phyloP scores from a whole-genome alignment of 306 rosid species.

The Rubus idaeus region DNA sequence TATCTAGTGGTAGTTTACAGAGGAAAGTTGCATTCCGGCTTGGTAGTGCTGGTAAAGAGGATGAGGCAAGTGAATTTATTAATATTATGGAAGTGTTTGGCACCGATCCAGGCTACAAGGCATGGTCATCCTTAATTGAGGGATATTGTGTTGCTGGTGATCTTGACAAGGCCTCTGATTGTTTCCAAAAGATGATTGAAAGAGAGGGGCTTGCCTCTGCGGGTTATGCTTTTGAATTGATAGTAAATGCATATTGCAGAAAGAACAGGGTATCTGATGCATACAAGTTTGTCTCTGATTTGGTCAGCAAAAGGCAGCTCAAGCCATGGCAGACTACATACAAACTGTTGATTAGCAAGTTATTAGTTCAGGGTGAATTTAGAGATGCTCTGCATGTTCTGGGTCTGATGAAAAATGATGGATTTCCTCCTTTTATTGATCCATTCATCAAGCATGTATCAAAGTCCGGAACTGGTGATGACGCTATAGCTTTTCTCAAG shows the following conservation, averaged over 20 bases:
- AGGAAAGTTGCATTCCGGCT: slow-evolving; percentile 52
- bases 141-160: slow-evolving; percentile 60
- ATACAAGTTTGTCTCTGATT: slow-evolving; percentile 42
- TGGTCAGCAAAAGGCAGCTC: slow-evolving; percentile 45
- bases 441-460: slow-evolving; percentile 65
- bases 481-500: slow-evolving; percentile 55
- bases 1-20: slow-evolving; percentile 36
- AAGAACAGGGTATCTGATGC: slow-evolving; percentile 56
- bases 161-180: slow-evolving; percentile 54
- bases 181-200: slow-evolving; percentile 56
- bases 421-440: slow-evolving; percentile 66
- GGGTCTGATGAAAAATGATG: slow-evolving; percentile 64
- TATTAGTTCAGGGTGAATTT: slow-evolving; percentile 57
- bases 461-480: slow-evolving; percentile 67
- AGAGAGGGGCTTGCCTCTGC: slow-evolving; percentile 48
- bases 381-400: slow-evolving; percentile 59
- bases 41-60: slow-evolving; percentile 47
- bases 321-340: slow-evolving; percentile 70
- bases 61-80: slow-evolving; percentile 50
- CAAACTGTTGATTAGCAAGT: slow-evolving; percentile 51
- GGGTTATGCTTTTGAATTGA: slow-evolving; percentile 43
- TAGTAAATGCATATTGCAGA: slow-evolving; percentile 56
- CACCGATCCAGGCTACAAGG: slow-evolving; percentile 39
- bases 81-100: slow-evolving; percentile 47
- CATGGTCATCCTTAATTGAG: slow-evolving; percentile 54